Evolutionary conservation across 306 rosid genomes (phyloP), one percentile per base, ranked within the genome.

Genomic region (Albizia julibrissin): DNA sequence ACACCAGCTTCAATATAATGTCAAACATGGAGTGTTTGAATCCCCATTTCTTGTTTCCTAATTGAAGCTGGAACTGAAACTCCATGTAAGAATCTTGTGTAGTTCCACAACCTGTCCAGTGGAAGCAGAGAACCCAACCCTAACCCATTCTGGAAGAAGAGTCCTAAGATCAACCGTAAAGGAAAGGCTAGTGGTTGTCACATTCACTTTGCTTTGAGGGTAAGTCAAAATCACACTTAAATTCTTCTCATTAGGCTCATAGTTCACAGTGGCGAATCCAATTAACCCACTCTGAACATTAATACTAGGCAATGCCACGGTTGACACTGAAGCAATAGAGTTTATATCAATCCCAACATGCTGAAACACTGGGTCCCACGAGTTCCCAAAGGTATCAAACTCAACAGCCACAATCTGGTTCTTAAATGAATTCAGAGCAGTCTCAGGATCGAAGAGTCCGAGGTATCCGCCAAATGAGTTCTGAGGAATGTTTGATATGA

Each of bases 61-160:
- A 49, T 62, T 34, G 34, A 77, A 65, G 40, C 37, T 66, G n/a
- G 86, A 86, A 56, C 62, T 64, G 73, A 88, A 88, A 67, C 16
- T 29, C 91, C 91, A 88, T 6, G 92, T 74, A 31, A 43, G 62
- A 39, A 90, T 82, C 34, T 83, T 66, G 37, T 93, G 94, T 42
- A 49, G 16, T 77, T 93, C 94, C 56, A 76, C 80, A 39, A 47
- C 24, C 0, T 3, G 0, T 40, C 98, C 91, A 0, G 94, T 91
- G 27, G 96, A 76, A 9, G 91, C 91, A 3, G 93, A 91, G 88
- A 93, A 91, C 2, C 96, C 93, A 43, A 91, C 72, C 21, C 92
- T 83, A 44, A 83, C 89, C 73, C 42, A 65, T 50, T 88, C 88
- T 0, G 90, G 88, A 79, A 88, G 71, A 22, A 59, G 47, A 3